Percentiles rank a stretch among this genome's conserved stretches.
Conservation (phyloP, 2,329 filamentous ascomycete species). For the Paecilomyces variotii region DNA sequence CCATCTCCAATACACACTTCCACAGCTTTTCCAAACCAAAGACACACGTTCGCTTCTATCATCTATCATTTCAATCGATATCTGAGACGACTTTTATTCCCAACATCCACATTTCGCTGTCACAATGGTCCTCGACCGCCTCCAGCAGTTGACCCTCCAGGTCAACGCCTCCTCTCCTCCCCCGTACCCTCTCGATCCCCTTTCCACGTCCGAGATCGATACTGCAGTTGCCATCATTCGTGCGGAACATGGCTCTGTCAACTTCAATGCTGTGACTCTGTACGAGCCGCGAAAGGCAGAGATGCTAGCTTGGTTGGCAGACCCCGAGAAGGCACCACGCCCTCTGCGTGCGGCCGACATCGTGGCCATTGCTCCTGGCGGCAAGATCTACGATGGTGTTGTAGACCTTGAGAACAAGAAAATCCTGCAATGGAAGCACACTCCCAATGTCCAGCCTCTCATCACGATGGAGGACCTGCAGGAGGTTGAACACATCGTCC, state of each 20-base stretch:
- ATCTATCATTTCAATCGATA: neutral
- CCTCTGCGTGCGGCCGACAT: slow-evolving; percentile 71
- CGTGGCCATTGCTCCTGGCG: slow-evolving; percentile 69
- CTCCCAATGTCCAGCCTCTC: slow-evolving; percentile 73
- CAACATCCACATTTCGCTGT: slow-evolving; percentile 25
- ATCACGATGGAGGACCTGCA: slow-evolving; percentile 89
- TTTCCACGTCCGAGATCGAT: slow-evolving; percentile 65
- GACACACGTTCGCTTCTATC: neutral
- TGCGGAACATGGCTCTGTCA: slow-evolving; percentile 60
- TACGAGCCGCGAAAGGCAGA: slow-evolving; percentile 78
- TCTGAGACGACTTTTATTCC: neutral
- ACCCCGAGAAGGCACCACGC: slow-evolving; percentile 51
- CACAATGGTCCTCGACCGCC: slow-evolving; percentile 53
- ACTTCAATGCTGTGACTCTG: slow-evolving; percentile 80
- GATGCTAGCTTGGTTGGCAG: slow-evolving; percentile 70
- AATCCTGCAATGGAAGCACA: slow-evolving; percentile 65
- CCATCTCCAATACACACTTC: neutral
- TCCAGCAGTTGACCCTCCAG: slow-evolving; percentile 57
- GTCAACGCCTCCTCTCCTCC: slow-evolving; percentile 47
- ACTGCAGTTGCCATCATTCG: slow-evolving; percentile 60
- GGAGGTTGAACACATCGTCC: slow-evolving; percentile 65
- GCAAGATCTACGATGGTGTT: slow-evolving; percentile 74
- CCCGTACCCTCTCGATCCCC: slow-evolving; percentile 70
- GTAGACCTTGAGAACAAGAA: slow-evolving; percentile 62
- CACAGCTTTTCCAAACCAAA: neutral